Base-by-base conservation (phyloP, 1,284 basidiomycete genomes). In the Coniophora puteana region DNA sequence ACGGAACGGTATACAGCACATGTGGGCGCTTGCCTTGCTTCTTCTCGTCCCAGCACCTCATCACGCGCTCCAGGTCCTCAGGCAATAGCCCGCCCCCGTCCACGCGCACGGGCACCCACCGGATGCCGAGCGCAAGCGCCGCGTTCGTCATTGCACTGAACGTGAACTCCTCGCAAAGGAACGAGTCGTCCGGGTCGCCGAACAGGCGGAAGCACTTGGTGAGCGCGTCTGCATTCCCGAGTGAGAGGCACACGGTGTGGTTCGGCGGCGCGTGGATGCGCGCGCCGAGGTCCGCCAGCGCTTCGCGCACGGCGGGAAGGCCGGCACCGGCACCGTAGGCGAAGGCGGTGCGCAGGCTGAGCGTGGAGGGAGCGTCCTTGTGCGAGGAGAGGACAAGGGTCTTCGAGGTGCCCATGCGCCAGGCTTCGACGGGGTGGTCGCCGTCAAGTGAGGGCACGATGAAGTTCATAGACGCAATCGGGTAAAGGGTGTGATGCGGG, bases 41-140 rank as follows among this genome's bases (percentile, higher is more conserved):
- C 25, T 57, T 54, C 32, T 69, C 67, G 41, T 79, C 66, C 78
- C 78, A 81, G 14, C 58, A 62, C 4, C 53, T 57, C 2, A 81
- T 59, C 1, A 74, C 50, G 3, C 63, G 53, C n/a, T 78, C 74
- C 44, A 81, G 59, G 39, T 71, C 69, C 7, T 66, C 64, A 0
- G 74, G 71, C 4, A 72, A 54, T 40, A 81, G 62, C 5, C 78
- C 79, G 40, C 69, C 60, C 13, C 65, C 67, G 52, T 81, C 79
- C 65, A 80, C 78, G 44, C 68, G 64, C 21, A 80, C 61, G 2
- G 74, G 67, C 7, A 74, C 61, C 41, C 67, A 63, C 22, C 57
- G 50, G 38, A 74, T 59, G 16, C 71, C 70, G 17, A 66, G 56
- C 1, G 74, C 65, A 42, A 60, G 51, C 3, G 67, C 65, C 4